Percentiles rank a stretch among this genome's conserved stretches.
Evolutionary conservation across 2,329 filamentous ascomycete species (phyloP).

Genomic region (Alternaria incomplexa): DNA sequence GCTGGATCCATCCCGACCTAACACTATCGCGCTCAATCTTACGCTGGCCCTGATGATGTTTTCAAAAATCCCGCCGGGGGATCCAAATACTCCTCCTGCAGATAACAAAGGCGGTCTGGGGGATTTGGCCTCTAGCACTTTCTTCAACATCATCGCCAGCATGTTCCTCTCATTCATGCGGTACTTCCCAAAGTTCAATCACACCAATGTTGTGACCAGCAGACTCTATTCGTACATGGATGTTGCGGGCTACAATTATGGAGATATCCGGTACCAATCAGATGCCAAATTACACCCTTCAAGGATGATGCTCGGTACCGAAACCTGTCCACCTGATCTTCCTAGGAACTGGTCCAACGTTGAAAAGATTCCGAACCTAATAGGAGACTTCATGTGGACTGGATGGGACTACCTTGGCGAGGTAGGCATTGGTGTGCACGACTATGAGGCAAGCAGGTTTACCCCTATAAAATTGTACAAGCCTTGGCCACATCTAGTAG

Average conservation of each 20-base stretch:
- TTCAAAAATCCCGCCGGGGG: not conserved
- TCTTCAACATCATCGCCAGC: not conserved
- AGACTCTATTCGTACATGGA: not conserved
- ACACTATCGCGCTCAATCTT: not conserved
- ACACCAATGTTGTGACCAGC: not conserved
- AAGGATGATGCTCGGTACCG: not conserved
- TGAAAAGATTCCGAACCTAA: not conserved
- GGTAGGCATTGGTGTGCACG: not conserved
- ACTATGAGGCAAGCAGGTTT: not conserved
- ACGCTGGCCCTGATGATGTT: not conserved
- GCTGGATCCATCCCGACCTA: not conserved
- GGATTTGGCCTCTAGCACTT: not conserved
- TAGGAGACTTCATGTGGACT: not conserved
- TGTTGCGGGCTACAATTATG: not conserved
- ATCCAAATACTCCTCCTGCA: not conserved
- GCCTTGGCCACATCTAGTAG: not conserved
- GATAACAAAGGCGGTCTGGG: not conserved
- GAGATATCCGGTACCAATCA: not conserved
- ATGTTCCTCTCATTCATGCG: not conserved
- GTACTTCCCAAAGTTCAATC: not conserved
- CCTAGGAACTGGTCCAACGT: not conserved
- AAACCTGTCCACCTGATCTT: not conserved
- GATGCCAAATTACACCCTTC: not conserved
- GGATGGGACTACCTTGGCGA: not conserved
- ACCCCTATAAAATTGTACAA: not conserved